Evolutionary conservation across 75 land plant genomes (phyloP), one percentile per base, ranked within the genome.

Genomic region (Selaginella moellendorffii): DNA sequence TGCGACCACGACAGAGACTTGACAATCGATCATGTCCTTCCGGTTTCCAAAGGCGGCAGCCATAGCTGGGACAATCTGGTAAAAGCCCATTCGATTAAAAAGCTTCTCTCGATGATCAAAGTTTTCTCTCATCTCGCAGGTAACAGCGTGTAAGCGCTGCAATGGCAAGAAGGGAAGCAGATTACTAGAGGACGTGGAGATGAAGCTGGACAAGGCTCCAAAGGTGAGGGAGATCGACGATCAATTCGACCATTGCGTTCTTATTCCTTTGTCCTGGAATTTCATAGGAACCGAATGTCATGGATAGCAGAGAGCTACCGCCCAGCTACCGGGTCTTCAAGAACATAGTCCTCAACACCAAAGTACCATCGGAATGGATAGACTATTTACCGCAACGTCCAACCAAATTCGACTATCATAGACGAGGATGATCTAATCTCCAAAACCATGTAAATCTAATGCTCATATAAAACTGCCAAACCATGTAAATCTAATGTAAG

Each of bases 51-150:
- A 24, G 97, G 99, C 20, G 99, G 99, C 31, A 73, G 81, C 67
- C 82, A 96, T 96, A 84, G 56, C 68, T 95, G 99, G 99, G 87
- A 90, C 54, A 95, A 95, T 71, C 79, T 93, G 79, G 98, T 93
- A 75, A 69, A 79, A 60, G 26, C 46, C 2, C 53, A 8, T 2
- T 21, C 20, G 1, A 17, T 24, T 1, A 24, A 21, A 21, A 54
- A 54, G 5, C 10, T 17, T 24, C 24, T 2, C 58, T 24, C 14
- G 58, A n/a, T n/a, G n/a, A n/a, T n/a, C n/a, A n/a, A n/a, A n/a
- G n/a, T n/a, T n/a, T n/a, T n/a, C n/a, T n/a, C n/a, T n/a, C n/a
- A n/a, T n/a, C n/a, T n/a, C n/a, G 8, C 9, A 87, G 91, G 91
- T 87, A 30, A 74, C 91, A 22, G 97, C 97, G 29, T 91, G 97